Evolutionary conservation across 345 rosid genomes (phyloP).

Genomic region (Ailanthus altissimus): DNA sequence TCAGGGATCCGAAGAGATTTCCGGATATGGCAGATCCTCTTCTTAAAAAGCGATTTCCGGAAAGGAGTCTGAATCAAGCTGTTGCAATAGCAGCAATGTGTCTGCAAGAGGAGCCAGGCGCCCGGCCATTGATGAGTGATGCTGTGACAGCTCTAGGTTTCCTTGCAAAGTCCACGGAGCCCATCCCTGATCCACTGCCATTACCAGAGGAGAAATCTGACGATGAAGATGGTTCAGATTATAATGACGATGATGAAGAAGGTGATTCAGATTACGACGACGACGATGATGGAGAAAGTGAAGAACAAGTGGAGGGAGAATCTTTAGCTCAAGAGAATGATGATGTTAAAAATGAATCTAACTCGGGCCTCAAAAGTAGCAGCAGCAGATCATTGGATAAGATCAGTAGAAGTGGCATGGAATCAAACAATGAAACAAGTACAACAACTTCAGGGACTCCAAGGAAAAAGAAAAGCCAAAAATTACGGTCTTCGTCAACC

Average conservation of each 20-base stretch:
- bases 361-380: too few species aligned
- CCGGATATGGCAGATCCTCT: conserved; percentile 81
- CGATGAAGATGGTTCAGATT: not conserved
- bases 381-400: too few species aligned
- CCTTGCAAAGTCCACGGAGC: conserved; percentile 47
- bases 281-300: not conserved
- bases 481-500: not conserved
- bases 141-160: conserved; percentile 69
- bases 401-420: too few species aligned
- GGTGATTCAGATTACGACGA: not conserved
- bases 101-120: conserved; percentile 68
- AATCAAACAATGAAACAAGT: too few species aligned
- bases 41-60: conserved; percentile 51
- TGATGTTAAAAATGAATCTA: too few species aligned
- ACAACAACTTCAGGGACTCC: not conserved
- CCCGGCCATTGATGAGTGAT: conserved; percentile 82
- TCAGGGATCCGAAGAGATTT: conserved; percentile 65
- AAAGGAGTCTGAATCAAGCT: conserved; percentile 74
- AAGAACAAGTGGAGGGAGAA: too few species aligned
- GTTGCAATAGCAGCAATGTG: conserved; percentile 93
- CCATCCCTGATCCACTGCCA: conserved; percentile 26
- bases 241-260: conserved; percentile 6
- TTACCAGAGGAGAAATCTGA: not conserved
- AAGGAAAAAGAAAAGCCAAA: conserved; percentile 11
- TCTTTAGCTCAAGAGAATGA: too few species aligned